phyloP scores from a whole-genome alignment of 1,284 basidiomycete genomes.

The Ganoderma leucocontextum region DNA sequence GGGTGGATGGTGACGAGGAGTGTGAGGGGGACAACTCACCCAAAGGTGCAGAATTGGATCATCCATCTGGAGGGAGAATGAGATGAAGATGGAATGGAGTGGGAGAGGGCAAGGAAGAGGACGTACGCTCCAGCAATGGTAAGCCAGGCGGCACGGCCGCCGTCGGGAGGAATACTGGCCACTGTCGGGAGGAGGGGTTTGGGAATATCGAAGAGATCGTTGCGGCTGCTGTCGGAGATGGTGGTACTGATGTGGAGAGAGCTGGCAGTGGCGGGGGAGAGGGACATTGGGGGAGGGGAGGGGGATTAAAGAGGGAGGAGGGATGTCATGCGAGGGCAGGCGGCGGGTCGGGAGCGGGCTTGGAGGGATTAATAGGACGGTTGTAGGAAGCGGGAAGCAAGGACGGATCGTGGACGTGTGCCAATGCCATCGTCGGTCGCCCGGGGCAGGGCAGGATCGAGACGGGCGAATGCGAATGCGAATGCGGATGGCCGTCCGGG shows the following conservation, averaged over 20 bases:
- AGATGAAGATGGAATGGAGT: background rate
- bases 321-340: conserved; percentile 2
- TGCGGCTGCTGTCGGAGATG: conserved; percentile 26
- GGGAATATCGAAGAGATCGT: conserved; percentile 26
- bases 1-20: background rate
- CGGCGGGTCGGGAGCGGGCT: background rate
- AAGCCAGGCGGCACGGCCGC: conserved; percentile 28
- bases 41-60: conserved; percentile 33
- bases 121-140: conserved; percentile 34
- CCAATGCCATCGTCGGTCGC: background rate
- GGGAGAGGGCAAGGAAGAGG: background rate
- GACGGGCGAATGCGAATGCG: background rate
- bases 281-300: background rate
- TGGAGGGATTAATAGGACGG: background rate
- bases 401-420: background rate
- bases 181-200: conserved; percentile 1
- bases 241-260: conserved; percentile 20
- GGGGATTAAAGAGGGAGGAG: conserved; percentile 3
- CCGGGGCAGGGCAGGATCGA: background rate
- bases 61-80: conserved; percentile 25
- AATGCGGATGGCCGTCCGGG: background rate
- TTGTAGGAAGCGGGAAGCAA: background rate
- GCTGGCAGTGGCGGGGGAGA: conserved; percentile 9
- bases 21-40: conserved; percentile 17
- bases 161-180: conserved; percentile 22